phyloP scores from a whole-genome alignment of 139 green algal genomes.

The Chlorella sp. region DNA sequence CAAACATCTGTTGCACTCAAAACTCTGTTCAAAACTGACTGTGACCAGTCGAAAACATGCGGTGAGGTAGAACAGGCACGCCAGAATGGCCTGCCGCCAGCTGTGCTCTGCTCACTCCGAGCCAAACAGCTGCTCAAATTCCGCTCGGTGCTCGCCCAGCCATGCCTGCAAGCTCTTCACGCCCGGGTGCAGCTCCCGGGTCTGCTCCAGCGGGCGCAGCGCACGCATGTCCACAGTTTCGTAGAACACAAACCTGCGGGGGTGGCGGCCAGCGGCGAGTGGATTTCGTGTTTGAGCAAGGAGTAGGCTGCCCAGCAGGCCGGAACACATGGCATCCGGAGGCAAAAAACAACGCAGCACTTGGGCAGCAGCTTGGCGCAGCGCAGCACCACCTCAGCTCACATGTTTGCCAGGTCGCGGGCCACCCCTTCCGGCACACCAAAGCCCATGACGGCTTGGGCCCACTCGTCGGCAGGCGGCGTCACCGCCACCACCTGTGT shows the following conservation, averaged over 20 bases:
- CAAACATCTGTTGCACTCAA: too few relatives aligned
- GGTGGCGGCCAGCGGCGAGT: too few relatives aligned
- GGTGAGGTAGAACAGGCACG: too few relatives aligned
- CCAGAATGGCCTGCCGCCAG: too few relatives aligned
- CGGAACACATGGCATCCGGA: too few relatives aligned
- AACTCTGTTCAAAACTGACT: too few relatives aligned
- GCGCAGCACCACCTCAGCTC: background rate
- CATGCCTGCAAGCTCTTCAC: constrained; percentile 10
- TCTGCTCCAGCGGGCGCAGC: constrained; percentile 5
- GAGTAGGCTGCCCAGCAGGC: too few relatives aligned
- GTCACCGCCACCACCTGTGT: constrained; percentile 3
- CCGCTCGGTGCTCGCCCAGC: background rate
- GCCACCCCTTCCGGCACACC: constrained; percentile 28
- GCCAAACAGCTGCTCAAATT: background rate
- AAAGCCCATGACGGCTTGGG: constrained; percentile 18
- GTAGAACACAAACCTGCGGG: constrained; percentile 26
- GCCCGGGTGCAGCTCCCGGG: background rate
- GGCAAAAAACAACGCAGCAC: too few relatives aligned
- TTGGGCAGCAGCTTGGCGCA: too few relatives aligned
- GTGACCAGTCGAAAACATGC: too few relatives aligned
- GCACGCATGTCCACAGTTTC: background rate
- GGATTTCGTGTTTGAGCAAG: too few relatives aligned
- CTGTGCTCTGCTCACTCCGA: too few relatives aligned
- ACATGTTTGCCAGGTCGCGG: constrained; percentile 43
- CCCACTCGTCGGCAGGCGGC: constrained; percentile 29